A percentile compares a stretch with the other conserved stretches of the same genome.
Conservation (phyloP, 495 filamentous ascomycete genomes). For the Xylaria sp. region DNA sequence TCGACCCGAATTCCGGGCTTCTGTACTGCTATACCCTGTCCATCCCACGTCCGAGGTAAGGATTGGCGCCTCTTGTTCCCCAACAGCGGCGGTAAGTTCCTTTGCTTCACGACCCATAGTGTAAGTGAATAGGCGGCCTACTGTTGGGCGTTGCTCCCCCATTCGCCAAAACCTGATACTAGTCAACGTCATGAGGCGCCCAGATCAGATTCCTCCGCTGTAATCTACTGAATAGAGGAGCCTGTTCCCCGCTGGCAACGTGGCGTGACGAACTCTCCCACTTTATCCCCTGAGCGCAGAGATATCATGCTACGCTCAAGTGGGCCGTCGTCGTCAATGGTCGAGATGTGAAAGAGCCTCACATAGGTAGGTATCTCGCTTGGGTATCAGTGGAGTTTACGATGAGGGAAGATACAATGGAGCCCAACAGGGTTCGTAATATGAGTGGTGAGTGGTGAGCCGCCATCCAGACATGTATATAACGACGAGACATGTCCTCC, state of each 20-base stretch:
- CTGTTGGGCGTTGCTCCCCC: not conserved
- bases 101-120: constrained; percentile 1
- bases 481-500: constrained; percentile 26
- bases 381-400: not conserved
- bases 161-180: not conserved
- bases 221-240: not conserved
- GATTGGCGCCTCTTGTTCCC: not conserved
- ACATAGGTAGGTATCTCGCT: constrained; percentile 2
- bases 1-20: constrained; percentile 19
- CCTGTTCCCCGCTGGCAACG: not conserved
- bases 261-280: not conserved
- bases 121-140: not conserved
- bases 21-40: not conserved
- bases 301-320: not conserved
- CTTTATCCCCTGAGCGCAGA: not conserved
- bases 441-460: constrained; percentile 3
- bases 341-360: constrained; percentile 4
- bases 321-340: not conserved
- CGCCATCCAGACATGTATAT: constrained; percentile 30
- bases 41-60: not conserved
- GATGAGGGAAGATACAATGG: not conserved
- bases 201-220: not conserved
- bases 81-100: not conserved
- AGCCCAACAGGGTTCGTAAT: not conserved
- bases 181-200: not conserved